Percentiles rank a stretch among this genome's conserved stretches.
Conservation (phyloP, 495 filamentous ascomycete species). For the Aspergillus kassunensis region DNA sequence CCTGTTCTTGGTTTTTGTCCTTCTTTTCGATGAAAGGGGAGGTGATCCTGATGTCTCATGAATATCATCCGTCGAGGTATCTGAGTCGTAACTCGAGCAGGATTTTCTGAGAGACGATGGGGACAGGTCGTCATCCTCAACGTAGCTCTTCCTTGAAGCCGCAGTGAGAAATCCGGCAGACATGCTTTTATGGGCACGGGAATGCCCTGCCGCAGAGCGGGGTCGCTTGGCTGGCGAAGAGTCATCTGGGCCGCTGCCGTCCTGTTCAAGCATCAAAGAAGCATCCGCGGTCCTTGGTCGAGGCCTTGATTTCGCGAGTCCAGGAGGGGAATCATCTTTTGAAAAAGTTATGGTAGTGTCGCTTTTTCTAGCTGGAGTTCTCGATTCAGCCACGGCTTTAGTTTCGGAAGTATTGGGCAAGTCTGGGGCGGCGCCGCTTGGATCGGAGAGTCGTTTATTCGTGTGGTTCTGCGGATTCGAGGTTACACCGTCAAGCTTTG, state of each 20-base stretch:
- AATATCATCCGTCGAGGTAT: slow-evolving; percentile 25
- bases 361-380: slow-evolving; percentile 26
- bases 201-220: slow-evolving; percentile 33
- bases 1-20: slow-evolving; percentile 58
- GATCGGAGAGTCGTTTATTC: slow-evolving; percentile 57
- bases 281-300: slow-evolving; percentile 53
- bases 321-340: slow-evolving; percentile 59
- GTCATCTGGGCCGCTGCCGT: slow-evolving; percentile 13
- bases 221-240: slow-evolving; percentile 31
- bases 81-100: slow-evolving; percentile 32
- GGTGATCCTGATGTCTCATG: slow-evolving; percentile 15
- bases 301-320: slow-evolving; percentile 38
- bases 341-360: slow-evolving; percentile 54
- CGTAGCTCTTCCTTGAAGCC: slow-evolving; percentile 17
- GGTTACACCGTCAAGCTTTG: slow-evolving; percentile 29
- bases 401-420: slow-evolving; percentile 73
- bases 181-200: slow-evolving; percentile 34
- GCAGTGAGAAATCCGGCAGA: slow-evolving; percentile 29
- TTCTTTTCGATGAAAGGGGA: slow-evolving; percentile 22
- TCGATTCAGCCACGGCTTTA: slow-evolving; percentile 47
- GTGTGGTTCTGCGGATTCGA: slow-evolving; percentile 36
- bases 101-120: slow-evolving; percentile 28
- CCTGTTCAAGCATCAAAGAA: slow-evolving; percentile 36
- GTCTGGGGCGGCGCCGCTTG: slow-evolving; percentile 65
- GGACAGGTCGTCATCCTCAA: slow-evolving; percentile 23